Evolutionary conservation across 495 filamentous ascomycete species (phyloP).

Genomic region (Parathielavia hyrcaniae): DNA sequence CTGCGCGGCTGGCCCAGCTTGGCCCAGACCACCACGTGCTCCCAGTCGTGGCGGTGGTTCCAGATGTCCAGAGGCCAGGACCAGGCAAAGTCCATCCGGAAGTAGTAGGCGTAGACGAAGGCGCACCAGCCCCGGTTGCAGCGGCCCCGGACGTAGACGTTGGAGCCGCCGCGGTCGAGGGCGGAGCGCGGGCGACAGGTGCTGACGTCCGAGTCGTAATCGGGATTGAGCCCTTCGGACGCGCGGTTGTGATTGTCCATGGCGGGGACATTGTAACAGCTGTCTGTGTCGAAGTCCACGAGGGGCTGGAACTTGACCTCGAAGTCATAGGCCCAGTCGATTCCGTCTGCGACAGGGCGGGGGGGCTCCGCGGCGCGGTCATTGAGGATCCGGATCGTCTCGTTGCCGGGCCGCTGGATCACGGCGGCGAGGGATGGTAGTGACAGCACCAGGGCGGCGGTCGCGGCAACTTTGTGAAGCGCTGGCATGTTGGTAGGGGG

Average conservation of each 20-base stretch:
- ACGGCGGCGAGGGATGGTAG: no score
- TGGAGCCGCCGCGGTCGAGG: conserved; percentile 43
- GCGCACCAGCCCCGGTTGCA: conserved; percentile 44
- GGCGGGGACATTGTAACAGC: conserved; percentile 45
- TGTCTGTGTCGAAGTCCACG: conserved; percentile 44
- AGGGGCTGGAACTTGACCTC: conserved; percentile 29
- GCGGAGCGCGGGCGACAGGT: conserved; percentile 37
- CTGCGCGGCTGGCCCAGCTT: conserved; percentile 29
- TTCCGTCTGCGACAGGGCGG: background rate
- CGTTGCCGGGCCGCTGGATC: no score
- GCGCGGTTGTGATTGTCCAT: conserved; percentile 36
- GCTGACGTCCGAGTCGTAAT: conserved; percentile 27
- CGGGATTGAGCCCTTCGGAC: conserved; percentile 33
- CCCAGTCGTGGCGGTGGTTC: conserved; percentile 45
- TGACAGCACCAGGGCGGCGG: no score
- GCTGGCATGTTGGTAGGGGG: no score
- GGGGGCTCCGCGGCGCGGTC: background rate
- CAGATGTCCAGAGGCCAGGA: conserved; percentile 29
- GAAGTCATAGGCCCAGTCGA: background rate
- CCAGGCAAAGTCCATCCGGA: conserved; percentile 42
- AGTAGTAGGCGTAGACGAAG: conserved; percentile 45
- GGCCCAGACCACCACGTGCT: conserved; percentile 44
- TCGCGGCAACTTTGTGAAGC: no score
- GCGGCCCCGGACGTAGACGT: conserved; percentile 41
- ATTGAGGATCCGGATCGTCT: no score